These are phyloP conservation scores for Elsinoe perseae DNA, from an alignment of 2,329 filamentous ascomycete species.

Conservation along the genomic window DNA sequence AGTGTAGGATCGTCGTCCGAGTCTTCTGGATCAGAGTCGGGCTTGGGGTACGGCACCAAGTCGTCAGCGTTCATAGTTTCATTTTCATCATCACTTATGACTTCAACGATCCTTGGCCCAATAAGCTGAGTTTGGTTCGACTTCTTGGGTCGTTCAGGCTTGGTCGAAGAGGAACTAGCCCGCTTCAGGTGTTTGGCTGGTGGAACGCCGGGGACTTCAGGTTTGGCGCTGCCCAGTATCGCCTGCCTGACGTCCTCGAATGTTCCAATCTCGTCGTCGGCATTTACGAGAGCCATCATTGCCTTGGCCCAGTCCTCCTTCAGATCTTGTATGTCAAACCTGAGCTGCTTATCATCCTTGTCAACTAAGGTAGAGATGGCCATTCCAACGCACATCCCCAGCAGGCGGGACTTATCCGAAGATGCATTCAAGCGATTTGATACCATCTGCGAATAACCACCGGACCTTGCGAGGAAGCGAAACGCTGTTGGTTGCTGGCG, in stretches of 20 bases:
- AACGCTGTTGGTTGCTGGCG: constrained; percentile 59
- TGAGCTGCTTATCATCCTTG: constrained; percentile 60
- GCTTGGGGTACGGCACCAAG: constrained; percentile 71
- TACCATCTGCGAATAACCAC: constrained; percentile 65
- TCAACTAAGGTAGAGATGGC: constrained; percentile 59
- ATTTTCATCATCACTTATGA: constrained; percentile 40
- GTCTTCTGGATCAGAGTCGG: constrained; percentile 80
- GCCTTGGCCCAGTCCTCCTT: constrained; percentile 63
- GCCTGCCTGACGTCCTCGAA: constrained; percentile 41
- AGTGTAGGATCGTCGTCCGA: constrained; percentile 89
- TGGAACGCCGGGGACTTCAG: background rate
- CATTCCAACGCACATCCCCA: constrained; percentile 84
- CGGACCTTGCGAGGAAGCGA: constrained; percentile 60
- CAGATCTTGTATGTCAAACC: constrained; percentile 77
- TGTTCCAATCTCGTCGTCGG: constrained; percentile 57
- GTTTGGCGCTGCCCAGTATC: background rate
- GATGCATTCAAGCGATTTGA: constrained; percentile 78
- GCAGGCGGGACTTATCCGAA: constrained; percentile 65
- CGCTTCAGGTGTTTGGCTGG: background rate
- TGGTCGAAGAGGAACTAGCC: background rate
- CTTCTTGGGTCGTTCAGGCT: constrained; percentile 12
- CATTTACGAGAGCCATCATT: constrained; percentile 59
- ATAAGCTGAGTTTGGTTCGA: constrained; percentile 24
- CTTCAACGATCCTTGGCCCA: constrained; percentile 29
- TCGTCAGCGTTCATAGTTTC: constrained; percentile 40